Conservation (phyloP, 495 filamentous ascomycete species). For the Gamarada debralockiae region DNA sequence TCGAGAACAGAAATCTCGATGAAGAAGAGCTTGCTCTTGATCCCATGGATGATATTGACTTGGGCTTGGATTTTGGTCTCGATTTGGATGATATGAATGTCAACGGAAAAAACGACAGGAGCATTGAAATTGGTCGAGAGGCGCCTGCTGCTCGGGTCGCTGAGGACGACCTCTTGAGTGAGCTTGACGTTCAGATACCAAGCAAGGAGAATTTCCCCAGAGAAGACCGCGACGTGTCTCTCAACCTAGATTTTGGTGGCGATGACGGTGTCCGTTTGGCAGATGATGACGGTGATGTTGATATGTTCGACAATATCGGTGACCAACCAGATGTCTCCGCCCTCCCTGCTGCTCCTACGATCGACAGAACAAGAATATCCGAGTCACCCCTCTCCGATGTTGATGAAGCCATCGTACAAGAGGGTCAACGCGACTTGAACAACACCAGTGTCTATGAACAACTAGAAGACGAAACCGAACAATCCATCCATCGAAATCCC, state of each 20-base stretch:
- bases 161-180: conserved; percentile 72
- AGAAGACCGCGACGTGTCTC: conserved; percentile 37
- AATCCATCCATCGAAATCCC: conserved; percentile 46
- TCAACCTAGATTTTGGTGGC: conserved; percentile 43
- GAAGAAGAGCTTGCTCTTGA: conserved; percentile 50
- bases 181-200: conserved; percentile 39
- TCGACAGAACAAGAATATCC: conserved; percentile 50
- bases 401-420: conserved; percentile 50
- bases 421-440: conserved; percentile 47
- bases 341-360: conserved; percentile 33
- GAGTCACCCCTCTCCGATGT: conserved; percentile 69
- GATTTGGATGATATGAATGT: conserved; percentile 40
- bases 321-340: conserved; percentile 41
- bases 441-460: conserved; percentile 28
- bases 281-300: conserved; percentile 58
- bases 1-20: conserved; percentile 31
- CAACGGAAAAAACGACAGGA: conserved; percentile 47
- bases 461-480: conserved; percentile 47
- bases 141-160: conserved; percentile 59
- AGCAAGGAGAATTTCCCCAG: conserved; percentile 33
- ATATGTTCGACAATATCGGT: conserved; percentile 44
- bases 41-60: conserved; percentile 46
- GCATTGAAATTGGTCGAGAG: conserved; percentile 82
- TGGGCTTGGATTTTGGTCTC: conserved; percentile 56
- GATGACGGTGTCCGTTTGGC: conserved; percentile 50